phyloP scores from a whole-genome alignment of 139 green algal species.

The Penium margaritaceum region DNA sequence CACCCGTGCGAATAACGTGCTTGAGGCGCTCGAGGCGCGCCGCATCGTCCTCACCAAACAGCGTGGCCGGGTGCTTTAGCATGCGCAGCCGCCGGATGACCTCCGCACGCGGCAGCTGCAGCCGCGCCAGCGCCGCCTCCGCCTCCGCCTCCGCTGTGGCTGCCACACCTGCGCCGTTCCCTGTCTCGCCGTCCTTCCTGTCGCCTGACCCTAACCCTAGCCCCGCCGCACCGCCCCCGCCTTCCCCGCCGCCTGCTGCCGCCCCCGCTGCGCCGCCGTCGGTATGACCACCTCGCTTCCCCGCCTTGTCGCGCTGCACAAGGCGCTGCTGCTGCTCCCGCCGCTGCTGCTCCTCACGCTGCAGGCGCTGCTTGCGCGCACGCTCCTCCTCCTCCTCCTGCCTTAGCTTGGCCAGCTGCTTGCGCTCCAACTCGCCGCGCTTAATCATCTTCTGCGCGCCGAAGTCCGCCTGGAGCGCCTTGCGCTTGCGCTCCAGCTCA shows the following conservation, averaged over 20 bases:
- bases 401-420: conserved; percentile 26
- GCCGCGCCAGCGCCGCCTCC: conserved; percentile 20
- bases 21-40: conserved; percentile 20
- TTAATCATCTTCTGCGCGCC: conserved; percentile 27
- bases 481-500: conserved; percentile 38
- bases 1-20: conserved; percentile 28
- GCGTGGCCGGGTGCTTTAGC: conserved; percentile 74
- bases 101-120: conserved; percentile 59
- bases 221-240: too few species aligned
- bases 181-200: background rate
- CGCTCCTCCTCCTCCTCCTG: conserved; percentile 28
- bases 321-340: too few species aligned
- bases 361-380: conserved; percentile 14
- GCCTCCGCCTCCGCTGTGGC: background rate
- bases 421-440: conserved; percentile 31
- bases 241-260: background rate
- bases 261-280: background rate
- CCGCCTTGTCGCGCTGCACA: too few species aligned
- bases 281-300: too few species aligned
- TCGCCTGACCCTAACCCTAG: too few species aligned
- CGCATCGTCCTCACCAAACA: conserved; percentile 81
- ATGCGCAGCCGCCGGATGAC: conserved; percentile 74
- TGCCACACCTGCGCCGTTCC: background rate
- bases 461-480: conserved; percentile 15
- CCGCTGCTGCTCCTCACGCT: too few species aligned